Percentiles rank a stretch among this genome's conserved stretches.
Conservation (phyloP, 148 eudicot genomes). For the Rhododendron henanense region DNA sequence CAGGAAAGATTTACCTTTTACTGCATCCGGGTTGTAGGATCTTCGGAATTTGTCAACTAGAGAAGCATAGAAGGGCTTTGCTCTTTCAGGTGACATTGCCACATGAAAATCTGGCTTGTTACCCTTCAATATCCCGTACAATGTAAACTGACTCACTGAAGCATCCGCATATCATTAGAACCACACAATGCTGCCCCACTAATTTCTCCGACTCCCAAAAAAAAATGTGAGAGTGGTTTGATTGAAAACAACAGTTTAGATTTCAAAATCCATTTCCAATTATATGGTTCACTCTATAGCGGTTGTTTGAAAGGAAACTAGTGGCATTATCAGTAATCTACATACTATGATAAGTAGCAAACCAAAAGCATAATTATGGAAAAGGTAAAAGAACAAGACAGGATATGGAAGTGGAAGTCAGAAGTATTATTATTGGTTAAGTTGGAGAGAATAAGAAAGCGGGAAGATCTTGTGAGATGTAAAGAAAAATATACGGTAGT, state of each 20-base stretch:
- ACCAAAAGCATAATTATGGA: not conserved
- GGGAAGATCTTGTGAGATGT: not conserved
- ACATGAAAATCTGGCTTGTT: conserved; percentile 99
- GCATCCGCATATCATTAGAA: conserved; percentile 21
- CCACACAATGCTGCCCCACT: not conserved
- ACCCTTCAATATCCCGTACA: conserved; percentile 93
- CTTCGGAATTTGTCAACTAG: conserved; percentile 69
- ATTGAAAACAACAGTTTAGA: not conserved
- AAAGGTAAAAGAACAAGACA: not conserved
- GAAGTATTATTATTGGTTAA: not conserved
- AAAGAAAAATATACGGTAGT: not conserved
- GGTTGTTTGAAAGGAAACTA: not conserved
- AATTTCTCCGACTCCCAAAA: not conserved
- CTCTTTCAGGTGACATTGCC: conserved; percentile 89
- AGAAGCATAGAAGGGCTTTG: conserved; percentile 80
- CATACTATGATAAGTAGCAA: not conserved
- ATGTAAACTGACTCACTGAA: conserved; percentile 96
- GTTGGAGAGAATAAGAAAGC: not conserved
- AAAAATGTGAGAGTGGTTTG: not conserved
- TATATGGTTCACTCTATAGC: not conserved
- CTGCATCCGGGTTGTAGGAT: conserved; percentile 53
- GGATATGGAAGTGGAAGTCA: not conserved
- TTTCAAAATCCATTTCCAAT: not conserved
- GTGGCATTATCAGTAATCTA: not conserved
- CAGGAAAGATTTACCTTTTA: conserved; percentile 52